Conservation (phyloP, 768 basidiomycete species). For the Serendipita sp. region DNA sequence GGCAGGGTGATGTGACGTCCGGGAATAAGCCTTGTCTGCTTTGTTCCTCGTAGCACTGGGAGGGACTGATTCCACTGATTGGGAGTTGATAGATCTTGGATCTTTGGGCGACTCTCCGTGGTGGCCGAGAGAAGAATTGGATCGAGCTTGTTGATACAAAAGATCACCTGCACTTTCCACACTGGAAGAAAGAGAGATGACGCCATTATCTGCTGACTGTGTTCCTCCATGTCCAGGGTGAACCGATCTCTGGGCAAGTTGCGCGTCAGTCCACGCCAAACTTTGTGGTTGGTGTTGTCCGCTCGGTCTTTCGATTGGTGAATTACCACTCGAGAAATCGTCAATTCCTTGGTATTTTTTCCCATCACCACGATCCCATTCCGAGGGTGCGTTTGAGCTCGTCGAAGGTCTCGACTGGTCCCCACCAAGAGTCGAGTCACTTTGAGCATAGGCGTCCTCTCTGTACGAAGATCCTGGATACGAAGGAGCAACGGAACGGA, state of each 20-base stretch:
- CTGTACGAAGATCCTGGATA: background rate
- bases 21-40: conserved; percentile 22
- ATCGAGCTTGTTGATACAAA: background rate
- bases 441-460: background rate
- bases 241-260: background rate
- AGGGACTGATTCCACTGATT: background rate
- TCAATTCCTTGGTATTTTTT: background rate
- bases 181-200: background rate
- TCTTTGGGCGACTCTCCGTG: background rate
- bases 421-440: background rate
- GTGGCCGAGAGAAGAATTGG: background rate
- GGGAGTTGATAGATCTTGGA: background rate
- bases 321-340: background rate
- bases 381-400: background rate
- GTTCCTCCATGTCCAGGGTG: background rate
- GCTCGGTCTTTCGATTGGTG: background rate
- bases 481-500: conserved; percentile 45
- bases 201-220: background rate
- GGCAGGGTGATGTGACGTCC: conserved; percentile 50
- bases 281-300: background rate
- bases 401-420: background rate
- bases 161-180: background rate
- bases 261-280: background rate
- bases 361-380: background rate
- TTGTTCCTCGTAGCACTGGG: background rate